Conservation (phyloP, 257 asterid genomes). For the Vinca minor region DNA sequence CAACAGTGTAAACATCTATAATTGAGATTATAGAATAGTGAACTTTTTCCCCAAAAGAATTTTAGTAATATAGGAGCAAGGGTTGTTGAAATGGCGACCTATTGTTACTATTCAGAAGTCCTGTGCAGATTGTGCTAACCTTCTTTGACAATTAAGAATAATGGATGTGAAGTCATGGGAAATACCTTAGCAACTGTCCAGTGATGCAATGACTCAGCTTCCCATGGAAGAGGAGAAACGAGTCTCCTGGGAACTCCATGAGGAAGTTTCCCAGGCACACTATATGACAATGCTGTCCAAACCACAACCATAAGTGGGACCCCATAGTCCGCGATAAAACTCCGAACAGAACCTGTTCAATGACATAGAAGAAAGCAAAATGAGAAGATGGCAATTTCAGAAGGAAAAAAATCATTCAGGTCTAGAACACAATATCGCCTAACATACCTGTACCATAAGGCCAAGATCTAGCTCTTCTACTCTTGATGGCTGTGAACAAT, state of each 20-base stretch:
- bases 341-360: constrained; percentile 54
- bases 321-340: constrained; percentile 57
- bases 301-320: constrained; percentile 43
- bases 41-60: too few relatives aligned
- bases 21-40: too few relatives aligned
- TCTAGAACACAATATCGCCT: constrained; percentile 1
- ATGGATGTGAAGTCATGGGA: too few relatives aligned
- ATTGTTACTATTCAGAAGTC: too few relatives aligned
- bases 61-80: too few relatives aligned
- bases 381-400: too few relatives aligned
- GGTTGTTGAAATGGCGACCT: too few relatives aligned
- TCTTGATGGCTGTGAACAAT: constrained; percentile 57
- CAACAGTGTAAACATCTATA: too few relatives aligned
- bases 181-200: constrained; percentile 49
- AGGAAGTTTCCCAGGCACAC: constrained; percentile 27
- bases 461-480: constrained; percentile 88
- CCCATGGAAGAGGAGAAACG: constrained; percentile 41
- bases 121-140: too few relatives aligned
- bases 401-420: too few relatives aligned
- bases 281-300: constrained; percentile 36
- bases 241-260: constrained; percentile 44
- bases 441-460: constrained; percentile 72
- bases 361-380: neutral
- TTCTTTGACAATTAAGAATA: too few relatives aligned
- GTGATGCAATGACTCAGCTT: constrained; percentile 36